Evolutionary conservation across 306 rosid genomes (phyloP).

Genomic region (Fagus crenata): DNA sequence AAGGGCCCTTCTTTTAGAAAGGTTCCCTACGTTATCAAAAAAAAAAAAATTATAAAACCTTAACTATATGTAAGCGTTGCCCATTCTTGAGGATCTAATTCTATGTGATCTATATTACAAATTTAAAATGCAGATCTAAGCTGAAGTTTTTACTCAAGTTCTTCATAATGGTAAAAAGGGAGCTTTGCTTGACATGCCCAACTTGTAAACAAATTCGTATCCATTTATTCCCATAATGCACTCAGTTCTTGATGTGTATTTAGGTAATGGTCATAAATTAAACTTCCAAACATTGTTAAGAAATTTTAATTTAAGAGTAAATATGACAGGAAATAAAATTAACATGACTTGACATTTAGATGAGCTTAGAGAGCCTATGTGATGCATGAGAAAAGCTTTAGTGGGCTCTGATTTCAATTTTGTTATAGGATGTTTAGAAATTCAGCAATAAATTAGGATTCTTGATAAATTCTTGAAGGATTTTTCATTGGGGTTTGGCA

Average conservation of each 20-base stretch:
- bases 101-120: constrained; percentile 17
- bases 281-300: background rate
- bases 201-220: background rate
- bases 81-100: constrained; percentile 9
- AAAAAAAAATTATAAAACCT: background rate
- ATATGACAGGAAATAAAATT: background rate
- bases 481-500: too few species aligned
- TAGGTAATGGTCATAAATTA: background rate
- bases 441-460: too few species aligned
- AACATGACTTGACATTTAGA: background rate
- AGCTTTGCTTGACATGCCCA: background rate
- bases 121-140: background rate
- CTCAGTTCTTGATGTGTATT: background rate
- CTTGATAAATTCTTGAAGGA: too few species aligned
- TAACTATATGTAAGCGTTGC: background rate
- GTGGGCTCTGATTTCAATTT: too few species aligned
- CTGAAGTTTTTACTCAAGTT: constrained; percentile 3
- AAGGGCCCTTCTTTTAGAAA: too few species aligned
- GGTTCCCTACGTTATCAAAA: too few species aligned
- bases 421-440: too few species aligned
- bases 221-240: background rate
- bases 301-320: background rate
- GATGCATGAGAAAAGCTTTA: too few species aligned
- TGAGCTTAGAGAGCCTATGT: background rate
- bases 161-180: too few species aligned